phyloP scores from a whole-genome alignment of 2,329 filamentous ascomycete genomes.

The Hawksworthiomyces lignivorus region DNA sequence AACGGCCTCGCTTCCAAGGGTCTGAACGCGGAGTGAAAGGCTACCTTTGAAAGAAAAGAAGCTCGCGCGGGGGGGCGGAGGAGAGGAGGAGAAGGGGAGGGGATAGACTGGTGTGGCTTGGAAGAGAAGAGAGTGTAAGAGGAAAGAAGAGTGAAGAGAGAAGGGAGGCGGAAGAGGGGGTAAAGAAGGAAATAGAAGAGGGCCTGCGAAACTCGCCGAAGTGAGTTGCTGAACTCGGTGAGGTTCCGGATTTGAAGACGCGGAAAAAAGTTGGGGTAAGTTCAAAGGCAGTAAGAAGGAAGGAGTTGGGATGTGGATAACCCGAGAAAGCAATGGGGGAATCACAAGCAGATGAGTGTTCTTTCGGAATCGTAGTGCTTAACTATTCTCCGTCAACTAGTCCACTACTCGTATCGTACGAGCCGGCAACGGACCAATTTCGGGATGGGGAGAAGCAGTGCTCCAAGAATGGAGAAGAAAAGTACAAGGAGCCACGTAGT shows the following conservation, averaged over 20 bases:
- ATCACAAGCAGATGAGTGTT: slow-evolving; percentile 1
- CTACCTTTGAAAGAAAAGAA: not conserved
- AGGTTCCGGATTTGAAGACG: not conserved
- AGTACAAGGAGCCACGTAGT: too few relatives aligned
- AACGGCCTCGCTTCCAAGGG: too few relatives aligned
- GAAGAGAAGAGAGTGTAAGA: not conserved
- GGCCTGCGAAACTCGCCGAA: slow-evolving; percentile 1
- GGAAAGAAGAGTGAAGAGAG: not conserved
- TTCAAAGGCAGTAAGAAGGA: not conserved
- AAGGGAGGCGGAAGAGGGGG: not conserved
- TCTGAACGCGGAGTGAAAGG: not conserved
- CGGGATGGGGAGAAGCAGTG: too few relatives aligned
- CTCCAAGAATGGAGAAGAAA: too few relatives aligned
- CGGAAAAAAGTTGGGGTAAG: slow-evolving; percentile 1
- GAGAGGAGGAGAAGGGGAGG: not conserved
- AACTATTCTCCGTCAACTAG: not conserved
- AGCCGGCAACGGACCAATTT: slow-evolving; percentile 3
- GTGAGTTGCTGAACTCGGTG: not conserved
- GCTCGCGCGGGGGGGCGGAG: not conserved
- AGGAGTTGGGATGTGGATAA: not conserved
- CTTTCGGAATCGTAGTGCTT: slow-evolving; percentile 2
- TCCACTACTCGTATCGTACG: too few relatives aligned
- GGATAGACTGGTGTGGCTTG: not conserved
- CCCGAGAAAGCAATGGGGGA: not conserved
- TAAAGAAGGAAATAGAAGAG: not conserved